Conservation (phyloP, 169 alveolate genomes). For the Plasmodium relictum region DNA sequence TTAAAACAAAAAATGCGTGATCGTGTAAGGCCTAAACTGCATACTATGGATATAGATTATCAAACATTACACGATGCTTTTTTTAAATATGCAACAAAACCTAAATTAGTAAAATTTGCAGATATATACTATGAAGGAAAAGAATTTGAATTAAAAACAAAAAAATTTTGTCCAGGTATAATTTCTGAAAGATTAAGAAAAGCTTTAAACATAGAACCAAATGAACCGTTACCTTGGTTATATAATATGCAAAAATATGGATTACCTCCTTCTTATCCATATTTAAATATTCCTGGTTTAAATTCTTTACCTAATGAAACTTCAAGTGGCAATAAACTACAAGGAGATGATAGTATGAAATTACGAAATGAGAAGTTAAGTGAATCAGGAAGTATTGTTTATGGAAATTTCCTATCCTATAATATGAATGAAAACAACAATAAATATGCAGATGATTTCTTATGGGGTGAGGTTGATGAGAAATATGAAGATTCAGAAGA, state of each 20-base stretch:
- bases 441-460: conserved; percentile 81
- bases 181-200: conserved; percentile 94
- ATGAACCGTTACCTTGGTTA: conserved; percentile 98
- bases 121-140: conserved; percentile 98
- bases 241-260: conserved; percentile 98
- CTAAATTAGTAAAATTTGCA: conserved; percentile 96
- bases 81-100: conserved; percentile 97
- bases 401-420: conserved; percentile 79
- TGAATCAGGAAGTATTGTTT: conserved; percentile 83
- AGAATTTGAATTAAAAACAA: conserved; percentile 95
- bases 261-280: conserved; percentile 99
- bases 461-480: conserved; percentile 78
- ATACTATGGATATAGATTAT: conserved; percentile 97
- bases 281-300: conserved; percentile 97
- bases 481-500: conserved; percentile 69
- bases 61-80: conserved; percentile 98
- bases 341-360: not conserved
- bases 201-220: conserved; percentile 97
- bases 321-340: not conserved
- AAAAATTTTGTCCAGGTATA: conserved; percentile 96
- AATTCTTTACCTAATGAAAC: conserved; percentile 92
- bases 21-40: conserved; percentile 97
- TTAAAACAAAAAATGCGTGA: conserved; percentile 97
- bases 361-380: conserved; percentile 85
- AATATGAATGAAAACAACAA: conserved; percentile 60